phyloP scores from a whole-genome alignment of 1,139 yeast species.

The Entelexis paramagnoliae region DNA sequence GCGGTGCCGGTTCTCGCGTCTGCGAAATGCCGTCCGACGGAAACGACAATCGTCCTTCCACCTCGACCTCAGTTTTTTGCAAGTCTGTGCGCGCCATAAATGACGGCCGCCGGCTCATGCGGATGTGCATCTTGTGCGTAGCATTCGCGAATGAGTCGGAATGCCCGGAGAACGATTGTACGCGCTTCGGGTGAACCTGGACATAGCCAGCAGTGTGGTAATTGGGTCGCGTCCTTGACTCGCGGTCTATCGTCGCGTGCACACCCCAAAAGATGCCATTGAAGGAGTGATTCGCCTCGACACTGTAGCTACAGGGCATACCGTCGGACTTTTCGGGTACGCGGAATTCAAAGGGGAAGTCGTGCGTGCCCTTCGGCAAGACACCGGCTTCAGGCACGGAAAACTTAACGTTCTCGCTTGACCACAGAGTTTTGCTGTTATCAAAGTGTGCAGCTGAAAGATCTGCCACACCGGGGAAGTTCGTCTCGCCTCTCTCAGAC shows the following conservation, averaged over 20 bases:
- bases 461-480: conserved; percentile 6
- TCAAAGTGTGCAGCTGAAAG: conserved; percentile 8
- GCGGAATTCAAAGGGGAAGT: conserved; percentile 10
- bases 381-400: neutral
- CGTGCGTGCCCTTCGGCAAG: conserved; percentile 9
- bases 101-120: conserved; percentile 14
- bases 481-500: conserved; percentile 4
- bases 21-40: conserved; percentile 11
- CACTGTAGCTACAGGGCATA: conserved; percentile 13
- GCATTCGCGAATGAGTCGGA: neutral
- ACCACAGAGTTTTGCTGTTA: conserved; percentile 5
- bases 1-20: neutral
- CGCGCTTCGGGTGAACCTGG: conserved; percentile 11
- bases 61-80: neutral
- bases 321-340: conserved; percentile 7
- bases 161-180: neutral
- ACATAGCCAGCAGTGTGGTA: conserved; percentile 2
- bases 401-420: neutral
- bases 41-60: conserved; percentile 7
- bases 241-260: conserved; percentile 11
- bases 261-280: conserved; percentile 18
- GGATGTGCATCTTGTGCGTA: neutral
- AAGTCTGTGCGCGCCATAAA: conserved; percentile 1
- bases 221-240: conserved; percentile 7
- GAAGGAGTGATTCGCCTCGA: conserved; percentile 7